These are phyloP conservation scores for Conoideocrella luteorostrata DNA, from an alignment of 2,329 filamentous ascomycete species.

Conservation along the genomic window DNA sequence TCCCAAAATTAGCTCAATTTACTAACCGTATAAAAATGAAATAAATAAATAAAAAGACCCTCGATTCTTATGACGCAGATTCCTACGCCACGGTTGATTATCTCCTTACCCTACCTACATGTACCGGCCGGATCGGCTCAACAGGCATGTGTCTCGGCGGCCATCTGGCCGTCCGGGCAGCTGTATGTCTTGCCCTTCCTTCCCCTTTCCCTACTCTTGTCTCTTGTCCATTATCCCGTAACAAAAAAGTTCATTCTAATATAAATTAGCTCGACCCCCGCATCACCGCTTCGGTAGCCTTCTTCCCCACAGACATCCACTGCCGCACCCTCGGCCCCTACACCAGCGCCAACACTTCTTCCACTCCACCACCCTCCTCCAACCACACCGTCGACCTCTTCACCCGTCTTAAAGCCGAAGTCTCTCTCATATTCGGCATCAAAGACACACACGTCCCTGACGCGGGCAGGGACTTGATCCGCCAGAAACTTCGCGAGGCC, in stretches of 20 bases:
- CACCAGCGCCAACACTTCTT: constrained; percentile 39
- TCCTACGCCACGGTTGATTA: constrained; percentile 61
- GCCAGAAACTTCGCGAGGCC: constrained; percentile 71
- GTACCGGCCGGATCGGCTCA: constrained; percentile 71
- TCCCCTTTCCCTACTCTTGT: not conserved
- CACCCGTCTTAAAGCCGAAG: constrained; percentile 68
- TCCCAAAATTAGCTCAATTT: not conserved
- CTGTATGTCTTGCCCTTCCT: constrained; percentile 30
- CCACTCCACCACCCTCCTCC: constrained; percentile 29
- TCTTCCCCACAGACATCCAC: constrained; percentile 92
- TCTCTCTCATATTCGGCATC: constrained; percentile 87
- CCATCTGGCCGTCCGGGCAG: constrained; percentile 63
- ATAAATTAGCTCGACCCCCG: constrained; percentile 66
- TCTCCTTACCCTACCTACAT: constrained; percentile 66
- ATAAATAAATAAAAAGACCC: constrained; percentile 45
- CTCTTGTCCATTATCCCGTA: constrained; percentile 2
- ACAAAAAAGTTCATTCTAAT: no score
- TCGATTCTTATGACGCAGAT: constrained; percentile 82
- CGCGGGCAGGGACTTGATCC: constrained; percentile 74
- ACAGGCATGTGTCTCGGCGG: constrained; percentile 93
- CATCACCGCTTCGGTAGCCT: constrained; percentile 72
- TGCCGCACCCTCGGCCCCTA: constrained; percentile 64
- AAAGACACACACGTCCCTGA: constrained; percentile 86
- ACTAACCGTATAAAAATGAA: not conserved
- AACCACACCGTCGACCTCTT: constrained; percentile 49